phyloP scores from a whole-genome alignment of 2,329 filamentous ascomycete genomes.

The Pseudocercospora crystallina region DNA sequence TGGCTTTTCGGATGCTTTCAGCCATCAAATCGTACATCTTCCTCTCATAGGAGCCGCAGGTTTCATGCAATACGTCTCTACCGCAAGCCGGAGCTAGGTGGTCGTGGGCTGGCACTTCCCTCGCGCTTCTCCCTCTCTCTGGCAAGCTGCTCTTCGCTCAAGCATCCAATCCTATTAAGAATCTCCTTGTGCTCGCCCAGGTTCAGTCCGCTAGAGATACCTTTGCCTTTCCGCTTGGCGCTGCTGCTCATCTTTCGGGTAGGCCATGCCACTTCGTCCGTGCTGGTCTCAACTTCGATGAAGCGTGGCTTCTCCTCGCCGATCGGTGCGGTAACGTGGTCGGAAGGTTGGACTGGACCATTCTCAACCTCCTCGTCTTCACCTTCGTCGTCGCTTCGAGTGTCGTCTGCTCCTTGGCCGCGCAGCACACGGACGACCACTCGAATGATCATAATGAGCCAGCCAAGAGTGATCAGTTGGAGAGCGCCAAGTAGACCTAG shows the following conservation, averaged over 20 bases:
- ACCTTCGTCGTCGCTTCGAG: slow-evolving; percentile 80
- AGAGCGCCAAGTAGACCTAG: slow-evolving; percentile 73
- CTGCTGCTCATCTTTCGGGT: slow-evolving; percentile 31
- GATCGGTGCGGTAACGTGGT: slow-evolving; percentile 13
- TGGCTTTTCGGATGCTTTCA: too few relatives aligned
- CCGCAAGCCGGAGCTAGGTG: slow-evolving; percentile 13
- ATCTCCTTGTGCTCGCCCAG: slow-evolving; percentile 77
- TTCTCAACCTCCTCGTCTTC: slow-evolving; percentile 58
- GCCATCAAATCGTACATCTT: too few relatives aligned
- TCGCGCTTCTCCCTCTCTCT: slow-evolving; percentile 34
- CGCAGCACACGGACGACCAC: slow-evolving; percentile 78
- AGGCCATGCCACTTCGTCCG: slow-evolving; percentile 57
- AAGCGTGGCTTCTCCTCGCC: slow-evolving; percentile 30
- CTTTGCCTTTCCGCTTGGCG: slow-evolving; percentile 48
- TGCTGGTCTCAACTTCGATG: slow-evolving; percentile 71
- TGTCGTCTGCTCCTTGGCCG: slow-evolving; percentile 78
- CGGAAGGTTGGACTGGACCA: slow-evolving; percentile 22
- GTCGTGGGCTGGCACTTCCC: slow-evolving; percentile 26
- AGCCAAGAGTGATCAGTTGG: slow-evolving; percentile 76
- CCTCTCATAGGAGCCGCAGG: too few relatives aligned
- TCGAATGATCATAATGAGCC: slow-evolving; percentile 85
- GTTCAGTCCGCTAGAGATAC: slow-evolving; percentile 50
- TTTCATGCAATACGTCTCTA: neutral
- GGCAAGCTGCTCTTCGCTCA: slow-evolving; percentile 37
- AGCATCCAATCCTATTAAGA: slow-evolving; percentile 75